phyloP scores from a whole-genome alignment of 768 basidiomycete genomes.

The Naganishia antarctica region DNA sequence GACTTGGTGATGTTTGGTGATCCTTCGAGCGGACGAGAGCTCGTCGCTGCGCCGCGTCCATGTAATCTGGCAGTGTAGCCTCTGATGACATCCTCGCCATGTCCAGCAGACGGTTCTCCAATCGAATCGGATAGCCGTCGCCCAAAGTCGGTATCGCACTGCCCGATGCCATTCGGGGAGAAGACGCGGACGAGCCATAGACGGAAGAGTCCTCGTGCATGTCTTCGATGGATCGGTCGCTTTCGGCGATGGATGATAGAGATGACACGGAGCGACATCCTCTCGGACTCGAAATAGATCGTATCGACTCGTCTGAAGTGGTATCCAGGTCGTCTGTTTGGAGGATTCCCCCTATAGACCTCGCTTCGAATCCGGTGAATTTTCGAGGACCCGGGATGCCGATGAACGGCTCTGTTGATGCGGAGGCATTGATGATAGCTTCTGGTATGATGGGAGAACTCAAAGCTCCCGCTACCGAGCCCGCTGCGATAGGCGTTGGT shows the following conservation, averaged over 20 bases:
- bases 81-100: background rate
- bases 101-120: background rate
- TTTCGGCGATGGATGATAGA: background rate
- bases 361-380: background rate
- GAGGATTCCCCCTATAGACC: too few relatives aligned
- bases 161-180: background rate
- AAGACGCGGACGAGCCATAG: background rate
- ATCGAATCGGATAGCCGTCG: background rate
- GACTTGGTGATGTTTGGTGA: constrained; percentile 1
- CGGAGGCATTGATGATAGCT: background rate
- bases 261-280: constrained; percentile 1
- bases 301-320: background rate
- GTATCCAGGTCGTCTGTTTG: background rate
- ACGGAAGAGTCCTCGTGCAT: background rate
- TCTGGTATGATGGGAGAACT: background rate
- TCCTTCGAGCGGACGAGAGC: background rate
- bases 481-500: too few relatives aligned
- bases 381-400: background rate
- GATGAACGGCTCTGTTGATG: too few relatives aligned
- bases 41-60: constrained; percentile 3
- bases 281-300: background rate
- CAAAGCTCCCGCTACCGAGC: too few relatives aligned
- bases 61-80: constrained; percentile 2
- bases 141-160: background rate
- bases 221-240: background rate